A percentile compares a stretch with the other conserved stretches of the same genome.
phyloP scores from a whole-genome alignment of 2,329 filamentous ascomycete species.

The Capronia coronata region DNA sequence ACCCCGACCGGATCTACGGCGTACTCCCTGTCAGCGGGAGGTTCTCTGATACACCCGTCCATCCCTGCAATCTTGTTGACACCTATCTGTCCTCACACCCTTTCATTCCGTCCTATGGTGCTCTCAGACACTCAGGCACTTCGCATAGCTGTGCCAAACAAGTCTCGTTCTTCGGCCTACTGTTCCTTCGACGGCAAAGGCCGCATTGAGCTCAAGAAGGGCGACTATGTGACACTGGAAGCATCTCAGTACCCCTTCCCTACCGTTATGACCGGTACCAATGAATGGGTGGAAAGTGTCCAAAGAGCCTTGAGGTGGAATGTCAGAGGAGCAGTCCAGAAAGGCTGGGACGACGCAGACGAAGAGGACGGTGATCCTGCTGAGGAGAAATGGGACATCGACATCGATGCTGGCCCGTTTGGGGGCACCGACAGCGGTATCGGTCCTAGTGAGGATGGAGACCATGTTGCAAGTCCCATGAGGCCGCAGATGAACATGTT shows the following conservation, averaged over 20 bases:
- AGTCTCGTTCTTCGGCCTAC: conserved; percentile 86
- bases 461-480: conserved; percentile 49
- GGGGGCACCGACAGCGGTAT: conserved; percentile 42
- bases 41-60: conserved; percentile 90
- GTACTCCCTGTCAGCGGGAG: conserved; percentile 91
- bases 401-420: conserved; percentile 58
- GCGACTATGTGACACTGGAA: conserved; percentile 92
- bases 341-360: conserved; percentile 60
- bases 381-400: conserved; percentile 80
- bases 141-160: conserved; percentile 75
- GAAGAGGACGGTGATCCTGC: conserved; percentile 34
- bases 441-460: conserved; percentile 61
- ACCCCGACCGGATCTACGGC: conserved; percentile 92
- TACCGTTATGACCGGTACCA: conserved; percentile 80
- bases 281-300: conserved; percentile 96
- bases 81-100: conserved; percentile 92
- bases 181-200: conserved; percentile 97
- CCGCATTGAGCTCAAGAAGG: conserved; percentile 83
- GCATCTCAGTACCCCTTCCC: conserved; percentile 96
- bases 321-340: conserved; percentile 82
- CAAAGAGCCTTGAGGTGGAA: conserved; percentile 92
- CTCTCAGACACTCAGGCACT: conserved; percentile 90
- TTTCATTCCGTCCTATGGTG: conserved; percentile 97
- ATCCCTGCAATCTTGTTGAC: conserved; percentile 95
- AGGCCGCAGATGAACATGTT: conserved; percentile 68